These are phyloP conservation scores for Diddensiella transvaalensis DNA, from an alignment of 805 yeast species.

Conservation along the genomic window DNA sequence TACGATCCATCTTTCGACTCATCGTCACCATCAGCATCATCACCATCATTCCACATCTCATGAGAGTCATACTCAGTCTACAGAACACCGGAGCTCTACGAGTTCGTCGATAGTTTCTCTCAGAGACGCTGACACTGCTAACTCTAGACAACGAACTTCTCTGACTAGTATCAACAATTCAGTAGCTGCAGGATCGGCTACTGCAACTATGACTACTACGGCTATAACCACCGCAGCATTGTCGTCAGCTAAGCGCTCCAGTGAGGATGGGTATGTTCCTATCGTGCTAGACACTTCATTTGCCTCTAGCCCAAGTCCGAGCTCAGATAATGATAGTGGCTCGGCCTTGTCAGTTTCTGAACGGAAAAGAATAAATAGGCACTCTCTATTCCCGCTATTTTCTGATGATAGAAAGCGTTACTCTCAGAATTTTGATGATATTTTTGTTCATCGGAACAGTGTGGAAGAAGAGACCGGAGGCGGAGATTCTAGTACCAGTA, in stretches of 20 bases:
- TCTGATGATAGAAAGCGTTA: neutral
- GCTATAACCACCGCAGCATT: neutral
- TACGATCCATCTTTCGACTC: too few species aligned
- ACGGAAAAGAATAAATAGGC: neutral
- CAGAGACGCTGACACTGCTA: neutral
- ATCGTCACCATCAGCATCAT: too few species aligned
- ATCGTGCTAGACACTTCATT: conserved; percentile 15
- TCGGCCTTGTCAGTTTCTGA: neutral
- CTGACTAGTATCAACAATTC: neutral
- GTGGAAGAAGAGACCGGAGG: neutral
- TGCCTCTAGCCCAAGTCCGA: neutral
- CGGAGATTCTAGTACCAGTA: neutral
- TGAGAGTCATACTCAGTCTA: neutral
- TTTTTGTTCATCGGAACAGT: neutral
- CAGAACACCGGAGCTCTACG: neutral
- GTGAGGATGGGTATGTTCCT: conserved; percentile 12
- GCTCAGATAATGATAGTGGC: neutral
- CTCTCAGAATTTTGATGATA: neutral
- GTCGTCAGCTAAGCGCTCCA: neutral
- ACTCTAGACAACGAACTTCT: neutral
- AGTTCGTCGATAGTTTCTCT: neutral
- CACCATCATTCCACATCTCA: neutral
- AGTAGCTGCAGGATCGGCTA: neutral
- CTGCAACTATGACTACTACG: neutral
- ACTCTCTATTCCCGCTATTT: neutral